Evolutionary conservation across 352 stramenopile species (phyloP).

Genomic region (Phytophthora hybrid): DNA sequence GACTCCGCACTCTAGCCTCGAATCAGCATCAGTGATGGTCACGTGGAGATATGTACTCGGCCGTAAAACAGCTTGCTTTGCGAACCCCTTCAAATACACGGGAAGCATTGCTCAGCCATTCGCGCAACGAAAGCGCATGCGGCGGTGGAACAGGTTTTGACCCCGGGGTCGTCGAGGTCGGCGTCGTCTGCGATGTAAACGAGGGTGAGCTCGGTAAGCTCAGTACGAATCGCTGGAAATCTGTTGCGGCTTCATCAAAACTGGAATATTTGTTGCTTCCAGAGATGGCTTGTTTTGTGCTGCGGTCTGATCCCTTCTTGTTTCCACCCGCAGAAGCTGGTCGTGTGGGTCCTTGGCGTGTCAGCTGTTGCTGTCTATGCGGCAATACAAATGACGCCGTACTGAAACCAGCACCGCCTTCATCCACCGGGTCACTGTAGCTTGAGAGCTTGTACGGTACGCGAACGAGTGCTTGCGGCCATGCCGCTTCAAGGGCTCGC

Average conservation of each 20-base stretch:
- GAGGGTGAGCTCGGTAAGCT: conserved; percentile 41
- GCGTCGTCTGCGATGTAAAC: conserved; percentile 25
- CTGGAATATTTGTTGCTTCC: conserved; percentile 33
- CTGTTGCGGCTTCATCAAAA: conserved; percentile 45
- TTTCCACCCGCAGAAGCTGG: conserved; percentile 13
- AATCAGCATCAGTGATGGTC: conserved; percentile 48
- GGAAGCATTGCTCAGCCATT: conserved; percentile 79
- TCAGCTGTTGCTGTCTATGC: conserved; percentile 25
- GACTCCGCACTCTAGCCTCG: too few species aligned
- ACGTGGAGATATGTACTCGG: conserved; percentile 51
- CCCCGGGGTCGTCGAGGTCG: conserved; percentile 8
- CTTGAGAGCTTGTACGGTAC: conserved; percentile 26
- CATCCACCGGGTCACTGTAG: conserved; percentile 12
- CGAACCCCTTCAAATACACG: conserved; percentile 77
- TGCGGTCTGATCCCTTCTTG: conserved; percentile 21
- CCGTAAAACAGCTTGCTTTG: conserved; percentile 67
- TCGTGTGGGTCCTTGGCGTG: not conserved
- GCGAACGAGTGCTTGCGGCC: conserved; percentile 34
- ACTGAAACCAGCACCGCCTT: conserved; percentile 10
- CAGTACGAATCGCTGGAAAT: conserved; percentile 40
- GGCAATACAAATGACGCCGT: conserved; percentile 31
- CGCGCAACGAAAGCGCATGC: conserved; percentile 63
- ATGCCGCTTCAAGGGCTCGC: conserved; percentile 46
- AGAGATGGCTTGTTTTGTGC: not conserved
- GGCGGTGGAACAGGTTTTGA: conserved; percentile 24